Base-by-base conservation (phyloP, 2,329 filamentous ascomycete species). In the Verruconis gallopava region DNA sequence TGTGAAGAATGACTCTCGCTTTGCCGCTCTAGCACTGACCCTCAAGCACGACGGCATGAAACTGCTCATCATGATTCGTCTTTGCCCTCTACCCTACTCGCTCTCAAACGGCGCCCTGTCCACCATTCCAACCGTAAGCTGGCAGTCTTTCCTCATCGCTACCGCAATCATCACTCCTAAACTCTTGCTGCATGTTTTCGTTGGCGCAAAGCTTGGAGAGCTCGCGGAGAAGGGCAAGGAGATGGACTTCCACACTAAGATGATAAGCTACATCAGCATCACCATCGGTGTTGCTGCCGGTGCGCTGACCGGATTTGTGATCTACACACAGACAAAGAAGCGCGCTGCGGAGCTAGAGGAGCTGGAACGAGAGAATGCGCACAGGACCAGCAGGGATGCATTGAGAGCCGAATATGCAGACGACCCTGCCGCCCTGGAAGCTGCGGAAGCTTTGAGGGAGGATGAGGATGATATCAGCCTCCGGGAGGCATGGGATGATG, bases 81-180 rank as follows among this genome's bases (percentile, higher is more conserved):
- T 96, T 49, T 96, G 89, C 54, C 91, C 91, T 2, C 59, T 98
- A 46, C 91, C 91, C 12, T 98, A 93, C 59, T 91, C 83, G 40
- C 67, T 96, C 50, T 88, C 83, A 56, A 98, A 98, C 57, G 91
- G 86, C 39, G 93, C 93, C 46, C 75, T 98, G 43, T 85, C 85
- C 21, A 96, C 91, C 1, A 88, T 98, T 47, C 88, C 88, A 2
- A 93, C 82, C 21, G 84, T 98, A 22, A 73, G 79, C 18, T 82
- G 83, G 32, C 59, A 72, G 46, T 74, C 74, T 37, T 96, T 93
- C 63, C 79, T 79, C 21, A 58, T 86, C 36, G 89, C 91, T 4
- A 96, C 89, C 0, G 79, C 84, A 2, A 65, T 89, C 13, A 79
- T 86, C 9, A 77, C 73, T 12, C 91, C 91, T 4, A 98, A 96